phyloP scores from a whole-genome alignment of 2,329 filamentous ascomycete genomes.

The Diaporthe ampelina region DNA sequence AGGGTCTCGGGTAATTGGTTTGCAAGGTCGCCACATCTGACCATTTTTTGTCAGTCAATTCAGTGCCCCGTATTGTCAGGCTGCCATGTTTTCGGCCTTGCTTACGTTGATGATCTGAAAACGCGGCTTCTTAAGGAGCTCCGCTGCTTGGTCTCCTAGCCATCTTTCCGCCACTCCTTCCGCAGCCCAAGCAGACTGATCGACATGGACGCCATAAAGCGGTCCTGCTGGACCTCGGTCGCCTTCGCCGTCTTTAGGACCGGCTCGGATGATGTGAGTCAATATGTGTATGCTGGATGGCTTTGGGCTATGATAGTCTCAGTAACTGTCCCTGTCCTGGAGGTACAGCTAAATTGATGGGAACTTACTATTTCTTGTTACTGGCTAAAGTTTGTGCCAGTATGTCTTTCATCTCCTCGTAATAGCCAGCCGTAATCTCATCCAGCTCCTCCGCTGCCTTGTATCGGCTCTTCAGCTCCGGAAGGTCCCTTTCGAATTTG shows the following conservation, averaged over 20 bases:
- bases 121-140: slow-evolving; percentile 28
- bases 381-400: slow-evolving; percentile 5
- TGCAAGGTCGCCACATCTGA: slow-evolving; percentile 28
- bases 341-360: not conserved
- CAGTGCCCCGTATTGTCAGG: not conserved
- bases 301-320: not conserved
- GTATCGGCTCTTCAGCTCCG: slow-evolving; percentile 31
- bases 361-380: slow-evolving; percentile 30
- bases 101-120: slow-evolving; percentile 35
- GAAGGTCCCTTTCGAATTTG: slow-evolving; percentile 9
- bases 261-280: slow-evolving; percentile 32
- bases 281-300: slow-evolving; percentile 35
- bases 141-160: slow-evolving; percentile 22
- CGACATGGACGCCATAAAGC: slow-evolving; percentile 16
- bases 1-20: slow-evolving; percentile 54
- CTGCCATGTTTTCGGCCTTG: not conserved
- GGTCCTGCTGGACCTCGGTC: slow-evolving; percentile 16
- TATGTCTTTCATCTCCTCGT: slow-evolving; percentile 28
- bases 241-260: slow-evolving; percentile 26
- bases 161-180: slow-evolving; percentile 22
- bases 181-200: slow-evolving; percentile 23
- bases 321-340: not conserved
- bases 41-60: not conserved
- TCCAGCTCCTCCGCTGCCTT: slow-evolving; percentile 17
- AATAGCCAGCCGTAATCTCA: slow-evolving; percentile 15